Evolutionary conservation across 73 alveolate genomes (phyloP), one percentile per base, ranked within the genome.

Genomic region (Paramecium primaurelia): DNA sequence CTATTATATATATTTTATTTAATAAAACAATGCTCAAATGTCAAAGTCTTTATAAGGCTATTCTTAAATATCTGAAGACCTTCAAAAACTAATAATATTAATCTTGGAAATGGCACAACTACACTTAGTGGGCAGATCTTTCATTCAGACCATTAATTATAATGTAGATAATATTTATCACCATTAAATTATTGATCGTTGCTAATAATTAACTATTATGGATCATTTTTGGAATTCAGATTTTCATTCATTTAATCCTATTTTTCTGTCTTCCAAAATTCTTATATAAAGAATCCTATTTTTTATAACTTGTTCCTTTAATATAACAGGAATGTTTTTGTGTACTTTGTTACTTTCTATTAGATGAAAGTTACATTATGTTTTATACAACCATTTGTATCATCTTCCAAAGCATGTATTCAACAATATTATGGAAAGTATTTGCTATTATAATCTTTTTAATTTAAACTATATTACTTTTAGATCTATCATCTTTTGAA

Each of bases 71-170:
- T 34, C 20, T 64, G 47, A 64, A 25, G 84, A 64, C 84, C 47
- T 64, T 32, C 26, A n/a, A 34, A 6, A 64, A 64, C 22, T 32
- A 64, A 14, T 26, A 28, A 26, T 64, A 64, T 64, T 64, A 64
- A 12, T 64, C 42, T 28, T 64, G 84, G 84, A 64, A 64, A 64
- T 8, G 49, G 84, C 84, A 64, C 47, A 64, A 28, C 42, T 64
- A 64, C 47, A 64, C 84, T 64, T 64, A 64, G 28, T 64, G 84
- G 84, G 84, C 84, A 5, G 84, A 64, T 64, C 47, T 32, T 28
- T 28, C 84, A 64, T 64, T 64, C 26, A 28, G 84, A 14, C 84
- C 84, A 28, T 28, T 64, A 32, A 64, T 64, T 12, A 64, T 64
- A 9, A 28, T 64, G 20, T 64, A 64, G 47, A 64, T 64, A 14